Evolutionary conservation across 2,329 filamentous ascomycete genomes (phyloP).

Genomic region (Microascus cirrosus): DNA sequence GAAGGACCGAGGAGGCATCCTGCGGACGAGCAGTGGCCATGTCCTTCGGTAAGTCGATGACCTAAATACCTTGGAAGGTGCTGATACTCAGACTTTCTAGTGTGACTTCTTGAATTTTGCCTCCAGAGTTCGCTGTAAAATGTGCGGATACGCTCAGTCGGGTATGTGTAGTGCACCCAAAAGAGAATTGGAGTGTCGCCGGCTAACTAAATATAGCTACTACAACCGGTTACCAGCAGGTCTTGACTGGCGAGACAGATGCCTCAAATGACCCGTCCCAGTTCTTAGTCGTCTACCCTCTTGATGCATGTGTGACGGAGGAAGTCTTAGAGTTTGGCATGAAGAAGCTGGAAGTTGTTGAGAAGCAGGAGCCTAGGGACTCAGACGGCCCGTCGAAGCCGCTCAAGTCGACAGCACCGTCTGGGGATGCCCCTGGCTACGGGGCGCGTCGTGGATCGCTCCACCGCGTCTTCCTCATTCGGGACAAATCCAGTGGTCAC

Average conservation of each 20-base stretch:
- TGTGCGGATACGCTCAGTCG: slow-evolving; percentile 16
- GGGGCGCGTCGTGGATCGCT: slow-evolving; percentile 67
- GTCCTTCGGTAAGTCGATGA: slow-evolving; percentile 17
- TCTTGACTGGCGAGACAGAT: slow-evolving; percentile 36
- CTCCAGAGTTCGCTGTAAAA: slow-evolving; percentile 24
- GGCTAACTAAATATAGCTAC: background rate
- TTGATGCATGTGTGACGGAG: slow-evolving; percentile 61
- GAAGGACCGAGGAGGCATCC: slow-evolving; percentile 16
- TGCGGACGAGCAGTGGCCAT: slow-evolving; percentile 20
- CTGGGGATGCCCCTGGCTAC: slow-evolving; percentile 43
- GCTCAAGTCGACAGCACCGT: slow-evolving; percentile 48
- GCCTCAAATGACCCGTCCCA: slow-evolving; percentile 52
- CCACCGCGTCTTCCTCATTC: slow-evolving; percentile 64
- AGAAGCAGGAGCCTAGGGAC: slow-evolving; percentile 36
- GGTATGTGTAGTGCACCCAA: background rate
- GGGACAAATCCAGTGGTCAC: slow-evolving; percentile 58
- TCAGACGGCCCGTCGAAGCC: slow-evolving; percentile 35
- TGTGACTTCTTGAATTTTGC: slow-evolving; percentile 28
- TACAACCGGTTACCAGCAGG: slow-evolving; percentile 11
- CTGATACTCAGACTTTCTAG: slow-evolving; percentile 13
- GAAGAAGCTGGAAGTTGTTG: slow-evolving; percentile 55
- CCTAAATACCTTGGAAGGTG: background rate
- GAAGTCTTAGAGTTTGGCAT: slow-evolving; percentile 62
- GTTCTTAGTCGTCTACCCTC: slow-evolving; percentile 62
- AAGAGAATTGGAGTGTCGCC: background rate